phyloP scores from a whole-genome alignment of 257 asterid genomes.

The Solanum phureja region DNA sequence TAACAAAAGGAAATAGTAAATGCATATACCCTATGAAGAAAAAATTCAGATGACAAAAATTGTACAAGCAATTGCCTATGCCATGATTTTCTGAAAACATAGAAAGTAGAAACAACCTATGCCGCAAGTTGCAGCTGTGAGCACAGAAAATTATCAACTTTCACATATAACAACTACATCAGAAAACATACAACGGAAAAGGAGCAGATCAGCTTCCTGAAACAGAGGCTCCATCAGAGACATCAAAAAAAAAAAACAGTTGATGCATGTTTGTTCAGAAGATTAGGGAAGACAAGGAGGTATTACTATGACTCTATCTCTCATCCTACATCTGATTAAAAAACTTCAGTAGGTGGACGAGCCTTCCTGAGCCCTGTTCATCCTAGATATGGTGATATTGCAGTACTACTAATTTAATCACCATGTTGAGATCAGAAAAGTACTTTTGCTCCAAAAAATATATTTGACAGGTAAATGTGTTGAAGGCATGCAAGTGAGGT shows the following conservation, averaged over 20 bases:
- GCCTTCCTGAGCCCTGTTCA: background rate
- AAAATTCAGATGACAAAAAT: background rate
- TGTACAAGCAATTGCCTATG: background rate
- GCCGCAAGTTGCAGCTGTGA: background rate
- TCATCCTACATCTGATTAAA: background rate
- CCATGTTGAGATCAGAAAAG: background rate
- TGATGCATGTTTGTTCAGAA: background rate
- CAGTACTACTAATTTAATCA: background rate
- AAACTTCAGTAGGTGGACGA: background rate
- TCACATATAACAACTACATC: background rate
- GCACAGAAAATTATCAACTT: background rate
- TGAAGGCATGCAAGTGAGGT: background rate
- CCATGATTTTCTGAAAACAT: background rate
- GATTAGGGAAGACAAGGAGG: background rate
- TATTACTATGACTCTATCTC: background rate
- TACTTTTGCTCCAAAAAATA: background rate
- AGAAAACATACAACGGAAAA: background rate
- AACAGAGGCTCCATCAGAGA: background rate
- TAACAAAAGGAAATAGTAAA: constrained; percentile 4
- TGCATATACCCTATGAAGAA: background rate
- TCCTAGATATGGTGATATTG: background rate
- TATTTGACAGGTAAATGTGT: background rate
- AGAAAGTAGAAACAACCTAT: background rate
- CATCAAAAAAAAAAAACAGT: background rate
- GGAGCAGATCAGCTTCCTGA: background rate